Evolutionary conservation across 345 rosid genomes (phyloP).

Genomic region (Noccaea bulbosa): DNA sequence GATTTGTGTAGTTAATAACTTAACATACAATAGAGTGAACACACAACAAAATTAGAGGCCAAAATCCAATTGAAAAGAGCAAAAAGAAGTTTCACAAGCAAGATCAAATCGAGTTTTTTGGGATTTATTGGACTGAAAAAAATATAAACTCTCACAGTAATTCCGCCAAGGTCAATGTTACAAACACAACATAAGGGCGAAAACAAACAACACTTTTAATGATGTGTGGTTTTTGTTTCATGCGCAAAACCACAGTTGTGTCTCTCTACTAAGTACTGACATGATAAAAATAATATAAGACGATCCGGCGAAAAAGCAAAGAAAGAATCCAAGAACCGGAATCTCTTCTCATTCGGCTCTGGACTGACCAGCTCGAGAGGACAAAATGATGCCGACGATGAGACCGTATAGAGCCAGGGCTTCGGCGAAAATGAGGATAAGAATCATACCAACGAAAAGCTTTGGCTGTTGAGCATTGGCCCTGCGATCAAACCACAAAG

Average conservation of each 20-base stretch:
- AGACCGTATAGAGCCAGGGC: constrained; percentile 88
- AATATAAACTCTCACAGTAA: constrained; percentile 31
- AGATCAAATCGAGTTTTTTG: constrained; percentile 26
- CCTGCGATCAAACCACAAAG: constrained; percentile 47
- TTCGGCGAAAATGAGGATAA: constrained; percentile 90
- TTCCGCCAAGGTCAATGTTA: constrained; percentile 17
- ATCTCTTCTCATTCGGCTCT: constrained; percentile 68
- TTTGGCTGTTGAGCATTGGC: constrained; percentile 96
- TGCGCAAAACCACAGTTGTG: constrained; percentile 22
- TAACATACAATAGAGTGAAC: too few relatives aligned
- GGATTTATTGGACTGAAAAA: constrained; percentile 32
- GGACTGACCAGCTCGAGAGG: constrained; percentile 94
- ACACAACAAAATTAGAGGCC: too few relatives aligned
- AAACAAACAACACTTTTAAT: constrained; percentile 26
- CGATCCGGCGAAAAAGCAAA: constrained; percentile 1
- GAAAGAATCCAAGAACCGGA: constrained; percentile 27
- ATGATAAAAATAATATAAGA: constrained; percentile 37
- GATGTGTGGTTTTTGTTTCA: constrained; percentile 26
- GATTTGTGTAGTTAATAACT: too few relatives aligned
- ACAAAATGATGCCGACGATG: constrained; percentile 89
- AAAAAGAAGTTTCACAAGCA: constrained; percentile 6
- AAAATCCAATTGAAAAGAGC: neutral
- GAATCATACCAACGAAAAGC: constrained; percentile 96
- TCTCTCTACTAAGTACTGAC: constrained; percentile 28
- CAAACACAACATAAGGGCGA: constrained; percentile 33